phyloP scores from a whole-genome alignment of 768 basidiomycete genomes.

The Auriscalpium vulgare region DNA sequence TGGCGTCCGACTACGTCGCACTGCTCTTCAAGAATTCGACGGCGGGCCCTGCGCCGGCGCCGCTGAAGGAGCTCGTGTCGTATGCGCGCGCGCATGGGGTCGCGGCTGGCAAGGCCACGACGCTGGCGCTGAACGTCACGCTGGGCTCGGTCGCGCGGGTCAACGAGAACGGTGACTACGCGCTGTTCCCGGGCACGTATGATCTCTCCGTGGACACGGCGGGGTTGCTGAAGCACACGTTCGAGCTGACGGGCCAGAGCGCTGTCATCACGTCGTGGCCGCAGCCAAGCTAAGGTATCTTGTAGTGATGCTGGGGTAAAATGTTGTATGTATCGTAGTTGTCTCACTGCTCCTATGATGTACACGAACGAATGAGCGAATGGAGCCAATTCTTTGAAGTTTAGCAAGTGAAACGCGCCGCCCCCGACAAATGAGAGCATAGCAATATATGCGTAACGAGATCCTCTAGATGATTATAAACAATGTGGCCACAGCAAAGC shows the following conservation, averaged over 20 bases:
- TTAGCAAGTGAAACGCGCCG: too few relatives aligned
- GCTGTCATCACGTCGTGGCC: conserved; percentile 36
- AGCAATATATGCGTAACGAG: too few relatives aligned
- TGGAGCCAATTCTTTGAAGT: too few relatives aligned
- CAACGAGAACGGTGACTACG: conserved; percentile 36
- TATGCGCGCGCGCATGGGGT: conserved; percentile 37
- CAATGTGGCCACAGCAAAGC: too few relatives aligned
- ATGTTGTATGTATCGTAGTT: too few relatives aligned
- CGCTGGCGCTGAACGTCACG: conserved; percentile 34
- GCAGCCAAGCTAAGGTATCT: conserved; percentile 11
- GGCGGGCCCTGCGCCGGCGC: conserved; percentile 41
- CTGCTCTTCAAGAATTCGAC: conserved; percentile 42
- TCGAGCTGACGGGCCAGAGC: conserved; percentile 35
- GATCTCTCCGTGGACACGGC: conserved; percentile 34
- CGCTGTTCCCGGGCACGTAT: conserved; percentile 40
- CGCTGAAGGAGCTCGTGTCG: conserved; percentile 43
- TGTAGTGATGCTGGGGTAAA: too few relatives aligned
- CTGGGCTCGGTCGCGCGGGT: conserved; percentile 42
- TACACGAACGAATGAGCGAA: too few relatives aligned
- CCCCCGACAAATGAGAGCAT: too few relatives aligned
- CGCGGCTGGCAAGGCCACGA: conserved; percentile 20
- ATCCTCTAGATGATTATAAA: too few relatives aligned
- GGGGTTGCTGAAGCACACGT: conserved; percentile 29
- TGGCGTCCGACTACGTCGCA: conserved; percentile 47
- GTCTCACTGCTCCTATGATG: too few relatives aligned